Base-by-base conservation (phyloP, 352 stramenopile genomes). In the Pythium utonaiense region DNA sequence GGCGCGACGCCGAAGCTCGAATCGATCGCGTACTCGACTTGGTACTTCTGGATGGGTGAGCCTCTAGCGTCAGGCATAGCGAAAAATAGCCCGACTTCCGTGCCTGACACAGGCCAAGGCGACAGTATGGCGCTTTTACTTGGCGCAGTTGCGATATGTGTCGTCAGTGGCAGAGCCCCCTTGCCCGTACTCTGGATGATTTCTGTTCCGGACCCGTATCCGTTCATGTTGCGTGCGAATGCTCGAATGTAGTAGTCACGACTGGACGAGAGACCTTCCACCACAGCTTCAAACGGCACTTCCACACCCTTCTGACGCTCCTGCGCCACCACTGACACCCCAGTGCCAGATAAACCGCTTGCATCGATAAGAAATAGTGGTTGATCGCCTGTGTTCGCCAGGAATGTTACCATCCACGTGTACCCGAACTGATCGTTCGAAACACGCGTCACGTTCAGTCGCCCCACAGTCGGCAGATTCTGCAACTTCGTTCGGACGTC, bases 401-500 rank as follows among this genome's bases (percentile, higher is more conserved):
- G 34, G 42, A 93, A 93, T 9, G 67, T 86, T 42, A 93, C 72
- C 1, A 62, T 78, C 84, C 84, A 93, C 27, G 70, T 87, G 19
- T 64, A 73, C 6, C 84, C 84, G 34, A 77, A 86, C 17, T 68
- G 25, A 1, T 49, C 51, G 54, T 88, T 88, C 3, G 55, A 48
- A 1, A 40, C 59, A 6, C 71, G 75, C 16, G 75, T 85, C 27
- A 93, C 78, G 42, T 88, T 88, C 24, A 91, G 30, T 4, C 71
- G 71, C 2, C 84, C 84, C 24, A 91, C 65, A 0, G 81, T 84
- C 25, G 84, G 68, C 1, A 93, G 24, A 21, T 71, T 82, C 49
- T 93, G 77, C 1, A 93, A 67, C 48, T 91, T 93, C 6, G 80
- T 85, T 38, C 80, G 75, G n/a, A 93, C 70, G 44, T 93, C 84